Base-by-base conservation (phyloP, 1,284 basidiomycete genomes). In the Schizopora paradoxa region DNA sequence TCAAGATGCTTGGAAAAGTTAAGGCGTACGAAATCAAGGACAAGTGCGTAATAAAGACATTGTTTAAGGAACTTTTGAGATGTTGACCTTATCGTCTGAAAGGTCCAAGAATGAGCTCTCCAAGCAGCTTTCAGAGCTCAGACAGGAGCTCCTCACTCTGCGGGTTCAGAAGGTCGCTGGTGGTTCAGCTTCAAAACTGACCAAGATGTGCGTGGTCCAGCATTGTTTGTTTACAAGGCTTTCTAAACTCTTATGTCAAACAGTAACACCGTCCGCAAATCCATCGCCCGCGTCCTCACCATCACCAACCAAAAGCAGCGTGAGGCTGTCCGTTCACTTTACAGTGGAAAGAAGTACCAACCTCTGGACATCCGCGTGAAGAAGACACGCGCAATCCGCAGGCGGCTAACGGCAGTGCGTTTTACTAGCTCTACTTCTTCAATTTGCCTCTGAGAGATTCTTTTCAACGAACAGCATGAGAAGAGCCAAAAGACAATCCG, bases 301-400 rank as follows among this genome's bases (percentile, higher is more conserved):
- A 93, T 99, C 61, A 95, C 89, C 77, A 98, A 97, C 87, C 86
- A 91, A 68, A 99, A 99, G 77, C 85, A 88, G 63, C 90, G 96
- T 60, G 85, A 91, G 74, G 93, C 95, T 74, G 82, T 98, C 58
- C 90, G 91, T 55, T 94, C 98, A 71, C 91, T 87, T 77, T 98
- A 98, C 89, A 95, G 94, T 79, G 74, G 76, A 68, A 97, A 98
- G 86, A 96, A 94, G 69, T 91, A 91, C 75, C 72, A 89, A 55
- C 96, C 96, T 57, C 91, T 99, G 57, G 96, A 99, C 77, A 87
- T 99, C 64, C 92, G 96, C 57, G 68, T 83, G 59, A 99, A 99
- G 89, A 93, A 89, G 85, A 99, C 96, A 56, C 90, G 96, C 60
- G 96, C 96, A 50, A 97, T 99, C 78, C 83, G 96, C 65, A 82